Evolutionary conservation across 768 basidiomycete genomes (phyloP).

Genomic region (Rhizopogon vesiculosus): DNA sequence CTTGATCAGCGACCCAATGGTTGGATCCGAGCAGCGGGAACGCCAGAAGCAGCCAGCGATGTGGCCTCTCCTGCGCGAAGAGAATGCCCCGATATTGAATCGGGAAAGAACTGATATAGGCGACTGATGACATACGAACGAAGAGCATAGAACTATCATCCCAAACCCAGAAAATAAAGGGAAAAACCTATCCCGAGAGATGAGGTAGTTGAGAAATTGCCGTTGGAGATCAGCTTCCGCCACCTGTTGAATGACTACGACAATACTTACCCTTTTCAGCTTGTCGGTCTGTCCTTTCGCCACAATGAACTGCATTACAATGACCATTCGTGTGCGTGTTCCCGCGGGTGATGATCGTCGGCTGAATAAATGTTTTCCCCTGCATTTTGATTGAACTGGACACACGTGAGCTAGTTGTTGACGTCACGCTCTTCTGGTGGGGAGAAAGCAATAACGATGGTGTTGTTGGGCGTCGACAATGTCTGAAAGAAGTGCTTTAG

Average conservation of each 20-base stretch:
- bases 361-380: constrained; percentile 54
- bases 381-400: constrained; percentile 71
- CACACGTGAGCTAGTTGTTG: constrained; percentile 71
- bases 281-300: constrained; percentile 37
- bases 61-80: too few relatives aligned
- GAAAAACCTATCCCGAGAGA: too few relatives aligned
- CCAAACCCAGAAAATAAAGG: too few relatives aligned
- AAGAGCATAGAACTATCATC: too few relatives aligned
- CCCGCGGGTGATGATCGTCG: constrained; percentile 40
- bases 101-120: too few relatives aligned
- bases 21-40: too few relatives aligned
- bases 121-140: too few relatives aligned
- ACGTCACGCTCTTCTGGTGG: constrained; percentile 74
- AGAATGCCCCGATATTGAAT: too few relatives aligned
- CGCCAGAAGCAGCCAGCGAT: too few relatives aligned
- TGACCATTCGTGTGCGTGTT: constrained; percentile 33
- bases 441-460: constrained; percentile 47
- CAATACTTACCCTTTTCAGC: constrained; percentile 75
- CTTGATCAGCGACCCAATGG: too few relatives aligned
- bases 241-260: constrained; percentile 16
- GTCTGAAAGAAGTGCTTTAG: constrained; percentile 26
- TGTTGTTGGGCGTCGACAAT: constrained; percentile 57
- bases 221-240: too few relatives aligned
- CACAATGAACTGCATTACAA: constrained; percentile 62
- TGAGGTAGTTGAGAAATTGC: too few relatives aligned